These are phyloP conservation scores for Leucocoprinus leucothites DNA, from an alignment of 768 basidiomycete genomes.

Conservation along the genomic window DNA sequence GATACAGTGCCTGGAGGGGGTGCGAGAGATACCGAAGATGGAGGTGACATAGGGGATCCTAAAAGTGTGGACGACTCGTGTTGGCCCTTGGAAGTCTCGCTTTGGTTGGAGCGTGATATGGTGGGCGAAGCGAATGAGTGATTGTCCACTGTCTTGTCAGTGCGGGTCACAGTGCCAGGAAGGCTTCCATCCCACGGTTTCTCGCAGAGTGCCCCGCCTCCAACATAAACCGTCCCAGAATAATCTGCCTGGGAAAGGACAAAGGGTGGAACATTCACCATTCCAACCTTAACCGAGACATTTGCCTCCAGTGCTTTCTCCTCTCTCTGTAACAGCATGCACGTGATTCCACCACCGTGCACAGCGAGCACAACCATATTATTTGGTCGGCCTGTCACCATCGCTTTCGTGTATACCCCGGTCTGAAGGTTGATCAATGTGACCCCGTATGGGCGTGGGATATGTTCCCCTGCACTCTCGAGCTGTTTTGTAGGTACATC, in stretches of 20 bases:
- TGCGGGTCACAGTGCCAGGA: no score
- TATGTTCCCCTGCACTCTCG: no score
- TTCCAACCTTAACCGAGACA: slow-evolving; percentile 15
- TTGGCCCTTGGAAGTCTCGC: no score
- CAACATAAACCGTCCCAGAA: slow-evolving; percentile 6
- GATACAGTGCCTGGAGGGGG: no score
- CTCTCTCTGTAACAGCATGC: slow-evolving; percentile 19
- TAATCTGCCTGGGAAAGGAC: slow-evolving; percentile 12
- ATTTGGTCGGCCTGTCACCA: slow-evolving; percentile 8
- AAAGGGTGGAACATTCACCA: slow-evolving; percentile 21
- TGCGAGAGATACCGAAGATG: no score
- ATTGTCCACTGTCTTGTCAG: no score
- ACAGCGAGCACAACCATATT: slow-evolving; percentile 15
- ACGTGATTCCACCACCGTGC: slow-evolving; percentile 19
- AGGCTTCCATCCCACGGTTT: no score
- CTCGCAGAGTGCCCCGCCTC: neutral
- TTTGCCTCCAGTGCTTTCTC: neutral
- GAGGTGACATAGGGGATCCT: no score
- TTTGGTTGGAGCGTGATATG: no score
- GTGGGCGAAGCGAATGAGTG: no score
- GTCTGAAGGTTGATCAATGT: slow-evolving; percentile 9
- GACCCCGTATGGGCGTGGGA: neutral
- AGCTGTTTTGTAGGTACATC: neutral
- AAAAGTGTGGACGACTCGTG: no score
- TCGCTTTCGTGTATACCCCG: slow-evolving; percentile 4